Evolutionary conservation across 345 rosid genomes (phyloP), one percentile per base, ranked within the genome.

Genomic region (Turritis glabra): DNA sequence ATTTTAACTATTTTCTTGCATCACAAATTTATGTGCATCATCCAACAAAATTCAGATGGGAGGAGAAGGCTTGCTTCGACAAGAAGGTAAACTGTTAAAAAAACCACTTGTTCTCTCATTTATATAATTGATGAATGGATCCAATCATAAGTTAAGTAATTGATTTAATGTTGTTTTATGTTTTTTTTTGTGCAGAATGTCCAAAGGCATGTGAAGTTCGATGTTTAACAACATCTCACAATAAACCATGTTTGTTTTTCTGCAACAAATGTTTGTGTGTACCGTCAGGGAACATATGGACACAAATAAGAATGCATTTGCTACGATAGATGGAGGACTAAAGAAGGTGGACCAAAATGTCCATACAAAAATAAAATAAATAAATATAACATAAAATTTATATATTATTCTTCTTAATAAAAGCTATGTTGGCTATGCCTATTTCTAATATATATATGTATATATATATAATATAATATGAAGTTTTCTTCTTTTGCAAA

Each of bases 261-360:
- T 83, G 86, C 72, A 78, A 59, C 50, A 17, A 48, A 4, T 83
- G 84, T 68, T 83, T 80, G 40, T 78, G 80, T 29, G 80, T 80
- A 7, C 86, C 86, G 0, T 78, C 82, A n/a, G 0, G 82, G 81
- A 17, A 72, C 79, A 1, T 83, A 78, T 70, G 80, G 86, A 17
- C 40, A 76, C 59, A 81, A 73, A 64, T 72, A 81, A 46, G 86
- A 75, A 65, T 73, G 84, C 22, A 63, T 76, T 27, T 79, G 86
- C 23, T 81, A 81, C 1, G 38, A 66, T 19, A 67, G 76, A 9
- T 57, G 60, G 82, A 79, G 27, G 22, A 78, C 71, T 23, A 25
- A 76, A 22, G 14, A 48, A 59, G 80, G 84, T 33, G 35, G 50
- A 32, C 82, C 84, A 48, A 81, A 79, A 66, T 83, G 82, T 81